phyloP scores from a whole-genome alignment of 495 filamentous ascomycete species.

The Trichoderma reesei region DNA sequence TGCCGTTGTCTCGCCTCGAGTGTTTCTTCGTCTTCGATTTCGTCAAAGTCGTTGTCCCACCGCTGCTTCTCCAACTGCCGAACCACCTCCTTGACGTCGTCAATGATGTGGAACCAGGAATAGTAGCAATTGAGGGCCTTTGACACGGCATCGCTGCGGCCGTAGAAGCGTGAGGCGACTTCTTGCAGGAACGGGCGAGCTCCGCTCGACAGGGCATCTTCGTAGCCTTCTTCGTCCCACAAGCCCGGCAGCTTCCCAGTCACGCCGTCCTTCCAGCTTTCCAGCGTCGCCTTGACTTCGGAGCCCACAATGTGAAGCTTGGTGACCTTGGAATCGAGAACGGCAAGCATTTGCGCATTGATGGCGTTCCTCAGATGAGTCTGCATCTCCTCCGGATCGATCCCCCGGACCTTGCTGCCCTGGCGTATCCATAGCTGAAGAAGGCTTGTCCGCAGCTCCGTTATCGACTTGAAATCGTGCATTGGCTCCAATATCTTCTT shows the following conservation, averaged over 20 bases:
- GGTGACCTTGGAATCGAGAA: constrained; percentile 50
- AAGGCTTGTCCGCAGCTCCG: constrained; percentile 58
- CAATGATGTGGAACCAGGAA: constrained; percentile 56
- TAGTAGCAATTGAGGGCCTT: constrained; percentile 49
- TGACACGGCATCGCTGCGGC: constrained; percentile 56
- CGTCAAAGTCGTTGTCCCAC: constrained; percentile 72
- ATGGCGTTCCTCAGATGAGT: constrained; percentile 58
- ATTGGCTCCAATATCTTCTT: constrained; percentile 44
- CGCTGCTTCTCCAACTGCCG: constrained; percentile 54
- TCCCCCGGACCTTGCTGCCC: constrained; percentile 40
- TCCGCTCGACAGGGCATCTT: constrained; percentile 34
- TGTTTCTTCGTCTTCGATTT: constrained; percentile 63
- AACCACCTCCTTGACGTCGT: constrained; percentile 49
- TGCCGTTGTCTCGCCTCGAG: constrained; percentile 53
- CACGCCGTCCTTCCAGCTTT: constrained; percentile 42
- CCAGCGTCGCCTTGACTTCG: constrained; percentile 41
- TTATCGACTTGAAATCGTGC: constrained; percentile 53
- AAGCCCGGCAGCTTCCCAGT: constrained; percentile 40
- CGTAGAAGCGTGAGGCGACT: constrained; percentile 42
- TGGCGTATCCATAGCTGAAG: constrained; percentile 64
- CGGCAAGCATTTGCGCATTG: constrained; percentile 49
- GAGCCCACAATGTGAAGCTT: constrained; percentile 49
- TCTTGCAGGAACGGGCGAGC: constrained; percentile 34
- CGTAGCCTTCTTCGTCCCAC: constrained; percentile 50
- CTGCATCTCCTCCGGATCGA: constrained; percentile 52